Conservation (phyloP, 169 alveolate species). For the Ichthyophthirius multifiliis region DNA sequence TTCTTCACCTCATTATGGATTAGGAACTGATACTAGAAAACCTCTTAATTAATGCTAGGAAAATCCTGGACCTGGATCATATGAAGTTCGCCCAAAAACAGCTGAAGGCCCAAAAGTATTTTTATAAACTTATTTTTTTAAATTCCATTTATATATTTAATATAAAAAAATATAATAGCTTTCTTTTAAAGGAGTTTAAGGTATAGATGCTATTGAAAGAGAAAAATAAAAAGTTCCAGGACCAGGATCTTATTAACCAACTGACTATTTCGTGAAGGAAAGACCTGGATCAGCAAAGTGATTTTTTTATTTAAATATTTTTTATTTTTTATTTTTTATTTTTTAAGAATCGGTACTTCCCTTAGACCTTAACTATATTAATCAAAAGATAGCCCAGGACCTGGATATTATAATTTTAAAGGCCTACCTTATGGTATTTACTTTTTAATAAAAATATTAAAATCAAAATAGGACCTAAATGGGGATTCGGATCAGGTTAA, state of each 20-base stretch:
- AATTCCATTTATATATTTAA: background rate
- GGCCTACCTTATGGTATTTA: slow-evolving; percentile 14
- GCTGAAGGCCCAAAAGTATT: slow-evolving; percentile 12
- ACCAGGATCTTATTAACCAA: slow-evolving; percentile 5
- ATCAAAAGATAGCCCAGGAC: slow-evolving; percentile 12
- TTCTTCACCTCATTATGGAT: background rate
- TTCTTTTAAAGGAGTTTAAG: background rate
- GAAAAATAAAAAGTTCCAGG: slow-evolving; percentile 7
- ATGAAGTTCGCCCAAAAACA: background rate
- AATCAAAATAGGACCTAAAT: slow-evolving; percentile 1
- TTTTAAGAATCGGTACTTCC: background rate
- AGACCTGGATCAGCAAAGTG: slow-evolving; percentile 7
- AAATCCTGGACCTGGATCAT: background rate
- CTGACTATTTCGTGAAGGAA: background rate
- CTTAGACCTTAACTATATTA: background rate
- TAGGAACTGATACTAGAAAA: background rate
- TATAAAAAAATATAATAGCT: background rate
- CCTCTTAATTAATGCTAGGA: background rate
- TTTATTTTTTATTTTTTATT: background rate
- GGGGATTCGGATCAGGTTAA: slow-evolving; percentile 36
- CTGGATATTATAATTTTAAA: slow-evolving; percentile 33
- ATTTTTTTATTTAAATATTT: background rate
- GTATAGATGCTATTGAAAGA: background rate
- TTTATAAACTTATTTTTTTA: background rate
- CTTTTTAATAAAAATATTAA: background rate